phyloP scores from a whole-genome alignment of 352 stramenopile species.

The Phytophthora agathidicida region DNA sequence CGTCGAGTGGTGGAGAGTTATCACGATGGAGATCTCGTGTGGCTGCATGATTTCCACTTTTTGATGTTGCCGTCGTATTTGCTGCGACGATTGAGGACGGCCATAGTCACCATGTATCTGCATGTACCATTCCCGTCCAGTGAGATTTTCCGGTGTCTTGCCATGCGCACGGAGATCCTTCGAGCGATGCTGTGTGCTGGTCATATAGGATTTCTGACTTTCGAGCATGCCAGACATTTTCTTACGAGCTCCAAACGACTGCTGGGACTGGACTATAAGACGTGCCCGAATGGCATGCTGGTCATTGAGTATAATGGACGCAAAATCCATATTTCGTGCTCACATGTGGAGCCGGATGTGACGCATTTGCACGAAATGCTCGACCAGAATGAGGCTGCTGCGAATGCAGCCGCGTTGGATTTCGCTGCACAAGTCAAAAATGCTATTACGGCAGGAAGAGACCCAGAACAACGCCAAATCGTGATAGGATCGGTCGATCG shows the following conservation, averaged over 20 bases:
- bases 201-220: conserved; percentile 94
- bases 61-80: conserved; percentile 98
- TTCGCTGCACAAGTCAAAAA: conserved; percentile 52
- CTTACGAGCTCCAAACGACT: conserved; percentile 92
- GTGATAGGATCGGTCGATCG: conserved; percentile 93
- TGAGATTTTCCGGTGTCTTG: conserved; percentile 98
- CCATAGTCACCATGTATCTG: conserved; percentile 97
- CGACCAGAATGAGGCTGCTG: conserved; percentile 47
- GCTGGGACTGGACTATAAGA: conserved; percentile 94
- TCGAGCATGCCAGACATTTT: conserved; percentile 94
- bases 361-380: conserved; percentile 72
- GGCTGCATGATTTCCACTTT: conserved; percentile 98
- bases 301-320: conserved; percentile 96
- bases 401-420: conserved; percentile 22
- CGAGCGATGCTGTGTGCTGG: conserved; percentile 91
- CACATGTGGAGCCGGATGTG: conserved; percentile 96
- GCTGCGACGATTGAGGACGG: conserved; percentile 88
- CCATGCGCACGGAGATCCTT: conserved; percentile 90
- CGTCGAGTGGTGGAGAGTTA: conserved; percentile 75
- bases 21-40: conserved; percentile 90
- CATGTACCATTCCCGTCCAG: conserved; percentile 98
- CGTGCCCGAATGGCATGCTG: conserved; percentile 85
- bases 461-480: conserved; percentile 40
- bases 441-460: conserved; percentile 31
- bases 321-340: conserved; percentile 96